These are phyloP conservation scores for Aaosphaeria pasadenensis DNA, from an alignment of 2,329 filamentous ascomycete genomes.

Conservation along the genomic window DNA sequence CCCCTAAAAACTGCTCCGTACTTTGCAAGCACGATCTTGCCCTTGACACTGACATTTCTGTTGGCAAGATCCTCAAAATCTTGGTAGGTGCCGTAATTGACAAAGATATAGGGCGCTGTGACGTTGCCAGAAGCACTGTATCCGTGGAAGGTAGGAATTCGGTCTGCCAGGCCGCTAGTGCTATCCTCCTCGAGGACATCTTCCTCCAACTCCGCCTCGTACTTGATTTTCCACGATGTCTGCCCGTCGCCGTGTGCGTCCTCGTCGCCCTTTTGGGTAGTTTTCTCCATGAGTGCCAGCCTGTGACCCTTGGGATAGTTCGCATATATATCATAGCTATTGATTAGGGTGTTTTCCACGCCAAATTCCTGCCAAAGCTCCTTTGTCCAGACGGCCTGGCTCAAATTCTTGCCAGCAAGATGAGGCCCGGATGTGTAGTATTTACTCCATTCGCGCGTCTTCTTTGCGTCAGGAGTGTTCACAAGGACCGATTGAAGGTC, in stretches of 20 bases:
- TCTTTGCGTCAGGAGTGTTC: conserved; percentile 52
- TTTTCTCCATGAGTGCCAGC: conserved; percentile 43
- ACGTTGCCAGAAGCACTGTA: conserved; percentile 93
- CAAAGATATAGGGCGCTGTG: conserved; percentile 80
- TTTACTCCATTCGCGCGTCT: conserved; percentile 48
- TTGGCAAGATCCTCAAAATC: conserved; percentile 80
- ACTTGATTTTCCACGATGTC: conserved; percentile 61
- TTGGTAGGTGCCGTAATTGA: conserved; percentile 83
- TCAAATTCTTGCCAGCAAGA: conserved; percentile 51
- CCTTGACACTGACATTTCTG: conserved; percentile 71
- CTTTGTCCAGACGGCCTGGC: conserved; percentile 51
- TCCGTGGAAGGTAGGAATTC: conserved; percentile 89
- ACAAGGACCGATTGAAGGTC: conserved; percentile 55
- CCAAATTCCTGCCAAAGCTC: conserved; percentile 50
- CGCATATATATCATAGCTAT: conserved; percentile 51
- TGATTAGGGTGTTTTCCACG: conserved; percentile 42
- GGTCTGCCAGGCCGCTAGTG: conserved; percentile 67
- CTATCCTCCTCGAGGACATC: conserved; percentile 80
- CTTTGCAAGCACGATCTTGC: conserved; percentile 82
- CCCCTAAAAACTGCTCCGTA: conserved; percentile 88
- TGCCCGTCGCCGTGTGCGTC: conserved; percentile 24
- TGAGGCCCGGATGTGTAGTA: conserved; percentile 53
- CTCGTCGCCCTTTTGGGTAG: conserved; percentile 55
- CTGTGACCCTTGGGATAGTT: conserved; percentile 51
- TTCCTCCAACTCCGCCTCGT: conserved; percentile 78